Evolutionary conservation across 306 rosid genomes (phyloP).

Genomic region (Cercis canadensis): DNA sequence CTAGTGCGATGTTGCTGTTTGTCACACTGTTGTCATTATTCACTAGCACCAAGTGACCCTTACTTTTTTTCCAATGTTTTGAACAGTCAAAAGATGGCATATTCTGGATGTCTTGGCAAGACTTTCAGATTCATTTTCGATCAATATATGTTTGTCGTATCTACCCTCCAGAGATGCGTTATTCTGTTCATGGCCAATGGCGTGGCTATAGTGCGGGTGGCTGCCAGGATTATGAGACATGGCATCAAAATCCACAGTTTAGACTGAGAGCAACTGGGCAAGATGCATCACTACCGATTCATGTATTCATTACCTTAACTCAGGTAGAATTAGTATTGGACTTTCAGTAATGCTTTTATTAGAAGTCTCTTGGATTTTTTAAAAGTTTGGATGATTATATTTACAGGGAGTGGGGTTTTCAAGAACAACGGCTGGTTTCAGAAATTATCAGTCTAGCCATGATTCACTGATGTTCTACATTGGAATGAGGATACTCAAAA

Average conservation of each 20-base stretch:
- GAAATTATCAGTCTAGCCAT: constrained; percentile 98
- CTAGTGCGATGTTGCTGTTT: background rate
- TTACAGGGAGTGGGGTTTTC: constrained; percentile 97
- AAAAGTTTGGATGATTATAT: constrained; percentile 28
- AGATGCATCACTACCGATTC: constrained; percentile 91
- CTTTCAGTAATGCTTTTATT: constrained; percentile 14
- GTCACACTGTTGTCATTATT: constrained; percentile 3
- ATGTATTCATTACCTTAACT: constrained; percentile 94
- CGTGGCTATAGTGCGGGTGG: constrained; percentile 98
- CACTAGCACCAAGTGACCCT: constrained; percentile 24
- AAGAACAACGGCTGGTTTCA: constrained; percentile 92
- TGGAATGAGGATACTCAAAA: constrained; percentile 98
- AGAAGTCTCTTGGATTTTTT: constrained; percentile 12
- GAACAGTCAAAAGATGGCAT: constrained; percentile 94
- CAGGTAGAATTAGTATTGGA: constrained; percentile 59
- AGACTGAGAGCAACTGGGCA: constrained; percentile 89
- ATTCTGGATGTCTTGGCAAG: constrained; percentile 99
- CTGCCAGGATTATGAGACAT: constrained; percentile 97
- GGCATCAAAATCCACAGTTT: constrained; percentile 99
- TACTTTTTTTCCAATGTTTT: constrained; percentile 14
- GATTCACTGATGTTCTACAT: constrained; percentile 97
- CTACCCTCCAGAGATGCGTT: constrained; percentile 96
- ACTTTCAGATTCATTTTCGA: constrained; percentile 97
- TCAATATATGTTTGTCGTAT: constrained; percentile 96
- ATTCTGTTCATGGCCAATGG: constrained; percentile 97